Evolutionary conservation across 2,329 filamentous ascomycete species (phyloP), one percentile per base, ranked within the genome.

Genomic region (Beauveria australis): DNA sequence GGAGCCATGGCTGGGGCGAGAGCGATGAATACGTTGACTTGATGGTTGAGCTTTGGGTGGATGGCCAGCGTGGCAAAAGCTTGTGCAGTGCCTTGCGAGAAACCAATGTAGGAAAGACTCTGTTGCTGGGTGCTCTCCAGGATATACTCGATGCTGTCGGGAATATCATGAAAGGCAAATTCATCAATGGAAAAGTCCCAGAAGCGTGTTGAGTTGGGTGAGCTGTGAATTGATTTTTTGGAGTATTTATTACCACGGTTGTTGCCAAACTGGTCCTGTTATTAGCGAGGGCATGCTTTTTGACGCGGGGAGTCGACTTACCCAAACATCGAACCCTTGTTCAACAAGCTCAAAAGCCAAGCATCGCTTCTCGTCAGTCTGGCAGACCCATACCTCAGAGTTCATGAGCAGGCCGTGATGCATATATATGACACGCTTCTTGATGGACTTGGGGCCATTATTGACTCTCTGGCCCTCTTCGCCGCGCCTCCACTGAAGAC

Each of bases 121-220:
- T 86, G 80, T 71, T 95, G 91, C 57, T 81, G 81, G 0, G 94
- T 97, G 0, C 89, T 89, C 46, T 88, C 85, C 24, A 99, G 82
- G 62, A 99, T 90, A 71, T 99, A 97, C 59, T 87, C 82, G 69
- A 99, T 97, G 65, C 88, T 93, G 74, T 99, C 89, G 1, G 94
- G 94, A 62, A 99, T 97, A 72, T 99, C 94, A 72, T 97, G 86
- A 69, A 99, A 96, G 53, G 94, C 94, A 71, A 99, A 99, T 70
- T 99, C 90, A 71, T 99, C 94, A 71, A 99, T 97, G 56, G 91
- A 96, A 72, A 99, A 99, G 73, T 97, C 88, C 94, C 94, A 99
- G 73, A 99, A 99, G 16, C 84, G 80, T 43, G 81, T 77, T 2
- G 89, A 88, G 0, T 85, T 88, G 0, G 94, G 92, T 0, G 91